Evolutionary conservation across 2,329 filamentous ascomycete species (phyloP), one percentile per base, ranked within the genome.

Genomic region (Trichoderma breve): DNA sequence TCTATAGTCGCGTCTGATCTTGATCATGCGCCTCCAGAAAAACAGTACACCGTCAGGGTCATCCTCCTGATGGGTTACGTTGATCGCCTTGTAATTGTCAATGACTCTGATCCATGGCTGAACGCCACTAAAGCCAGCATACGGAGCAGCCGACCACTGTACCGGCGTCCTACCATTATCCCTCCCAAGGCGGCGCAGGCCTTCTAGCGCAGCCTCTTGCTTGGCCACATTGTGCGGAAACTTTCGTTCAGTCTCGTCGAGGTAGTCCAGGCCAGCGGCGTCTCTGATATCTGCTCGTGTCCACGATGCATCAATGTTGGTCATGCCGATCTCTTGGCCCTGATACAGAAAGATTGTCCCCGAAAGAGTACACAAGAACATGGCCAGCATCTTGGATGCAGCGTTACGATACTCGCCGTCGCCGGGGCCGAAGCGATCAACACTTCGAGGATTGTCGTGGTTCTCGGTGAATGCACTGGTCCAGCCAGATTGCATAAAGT

Each of bases 111-210:
- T 93, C 91, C 91, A 93, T 0, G 91, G 89, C 74, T 84, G 84
- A 0, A 58, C 55, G 55, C 26, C 26, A 62, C 88, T 87, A 79
- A 93, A 93, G 0, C 91, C 91, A 0, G 88, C 88, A 73, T 91
- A 85, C 0, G 85, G 80, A 0, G 83, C 81, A 1, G 80, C 83
- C 66, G 86, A 85, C 91, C 91, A 93, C 67, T 91, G 90, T 78
- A 93, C 88, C 0, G 91, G 91, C 2, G 90, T 86, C 0, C 91
- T 83, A 2, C 89, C 84, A 76, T 93, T 87, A 74, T 93, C 91
- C 7, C 90, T 83, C 0, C 86, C 90, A 36, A 55, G 11, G n/a
- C 18, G 43, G 28, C 34, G 47, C 51, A 92, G 84, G 65, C 86
- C 85, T 32, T 87, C 85, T 8, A 92, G 80, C 0, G 86, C 84